Conservation (phyloP, 2,329 filamentous ascomycete species). For the Ascochyta fabae region DNA sequence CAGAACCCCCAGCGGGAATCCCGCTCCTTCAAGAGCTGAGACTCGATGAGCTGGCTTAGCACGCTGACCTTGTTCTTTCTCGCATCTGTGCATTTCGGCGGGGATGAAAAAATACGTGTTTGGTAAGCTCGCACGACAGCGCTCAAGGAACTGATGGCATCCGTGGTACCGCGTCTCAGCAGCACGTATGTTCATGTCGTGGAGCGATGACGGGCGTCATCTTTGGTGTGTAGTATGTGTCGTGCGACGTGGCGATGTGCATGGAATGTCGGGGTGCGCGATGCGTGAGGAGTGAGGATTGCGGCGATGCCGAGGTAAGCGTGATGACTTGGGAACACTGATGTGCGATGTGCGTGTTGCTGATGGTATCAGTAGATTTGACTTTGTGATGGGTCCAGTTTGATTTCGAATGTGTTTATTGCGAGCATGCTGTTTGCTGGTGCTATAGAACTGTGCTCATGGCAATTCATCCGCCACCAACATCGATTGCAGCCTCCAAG, state of each 20-base stretch:
- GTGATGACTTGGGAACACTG: neutral
- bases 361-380: neutral
- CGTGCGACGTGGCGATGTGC: neutral
- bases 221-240: neutral
- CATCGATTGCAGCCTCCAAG: slow-evolving; percentile 3
- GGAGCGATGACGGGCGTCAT: slow-evolving; percentile 19
- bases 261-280: neutral
- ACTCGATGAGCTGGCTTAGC: too few relatives aligned
- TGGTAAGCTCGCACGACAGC: neutral
- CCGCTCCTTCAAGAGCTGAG: too few relatives aligned
- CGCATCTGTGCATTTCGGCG: too few relatives aligned
- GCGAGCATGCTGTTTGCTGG: slow-evolving; percentile 2
- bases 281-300: neutral
- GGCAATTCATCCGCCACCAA: slow-evolving; percentile 1
- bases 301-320: neutral
- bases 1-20: too few relatives aligned
- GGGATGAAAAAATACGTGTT: too few relatives aligned
- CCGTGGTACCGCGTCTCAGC: slow-evolving; percentile 5
- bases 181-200: slow-evolving; percentile 14
- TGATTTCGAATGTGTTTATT: slow-evolving; percentile 9
- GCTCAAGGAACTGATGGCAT: slow-evolving; percentile 2
- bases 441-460: slow-evolving; percentile 7
- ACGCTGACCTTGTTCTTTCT: too few relatives aligned
- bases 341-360: neutral
- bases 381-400: neutral